Base-by-base conservation (phyloP, 2,329 filamentous ascomycete genomes). In the Penicillium sp. region DNA sequence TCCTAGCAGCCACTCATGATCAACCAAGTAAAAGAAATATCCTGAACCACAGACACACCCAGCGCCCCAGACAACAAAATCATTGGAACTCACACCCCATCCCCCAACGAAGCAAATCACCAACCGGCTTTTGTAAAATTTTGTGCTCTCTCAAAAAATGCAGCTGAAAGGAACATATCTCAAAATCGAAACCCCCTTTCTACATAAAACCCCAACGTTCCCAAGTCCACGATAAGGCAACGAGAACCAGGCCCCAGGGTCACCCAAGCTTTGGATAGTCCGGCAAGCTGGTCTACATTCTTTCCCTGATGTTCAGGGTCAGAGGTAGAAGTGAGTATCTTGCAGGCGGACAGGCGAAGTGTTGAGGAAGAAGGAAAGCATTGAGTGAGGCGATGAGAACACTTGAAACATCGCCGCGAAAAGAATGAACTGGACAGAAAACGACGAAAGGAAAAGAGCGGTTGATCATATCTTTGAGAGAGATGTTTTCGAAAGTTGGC, bases 381-480 rank as follows among this genome's bases (percentile, higher is more conserved):
- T 15, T 2, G 24, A 28, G 17, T 26, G 19, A 22, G 42, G 6
- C 19, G 9, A 26, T 1, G 15, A 15, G 22, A 10, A 13, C 19
- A 33, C 15, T 40, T 6, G 17, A 19, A 44, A 8, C 24, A n/a
- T 40, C 37, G 40, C 30, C 28, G 44, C 33, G 51, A 59, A 61
- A 64, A 44, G 59, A 64, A 59, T 59, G 62, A 64, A 64, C 44
- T 61, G 62, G 62, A 64, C 56, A 26, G 59, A 63, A 35, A 56
- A 61, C 37, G 47, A 38, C 37, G 37, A 53, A 40, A 50, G 42
- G 59, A 19, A 30, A 37, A 22, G 5, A 19, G 28, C 24, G 17
- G 38, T 55, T 55, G 53, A 44, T 45, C 53, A 44, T 44, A 38
- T 40, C 7, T n/a, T 55, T 44, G 53, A 55, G 53, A 55, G 44